phyloP scores from a whole-genome alignment of 2,329 filamentous ascomycete genomes.

The Sporothrix sp. region DNA sequence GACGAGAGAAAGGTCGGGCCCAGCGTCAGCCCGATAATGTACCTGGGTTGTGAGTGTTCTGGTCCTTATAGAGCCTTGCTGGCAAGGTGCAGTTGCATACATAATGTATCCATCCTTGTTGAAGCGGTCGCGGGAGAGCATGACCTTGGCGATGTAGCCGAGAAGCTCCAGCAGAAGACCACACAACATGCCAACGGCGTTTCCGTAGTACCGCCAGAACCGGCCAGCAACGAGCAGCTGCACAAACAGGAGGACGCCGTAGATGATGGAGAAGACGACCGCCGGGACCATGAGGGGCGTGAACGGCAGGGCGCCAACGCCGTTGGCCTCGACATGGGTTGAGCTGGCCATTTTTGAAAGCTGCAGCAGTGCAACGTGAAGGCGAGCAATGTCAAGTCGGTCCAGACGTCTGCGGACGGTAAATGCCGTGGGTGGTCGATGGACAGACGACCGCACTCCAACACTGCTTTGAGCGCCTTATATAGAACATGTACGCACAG shows the following conservation, averaged over 20 bases:
- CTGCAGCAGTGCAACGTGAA: no score
- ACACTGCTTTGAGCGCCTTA: no score
- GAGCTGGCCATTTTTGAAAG: no score
- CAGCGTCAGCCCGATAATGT: conserved; percentile 19
- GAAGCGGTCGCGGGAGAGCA: conserved; percentile 12
- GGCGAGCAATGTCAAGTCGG: no score
- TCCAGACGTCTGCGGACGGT: no score
- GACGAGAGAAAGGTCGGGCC: conserved; percentile 19
- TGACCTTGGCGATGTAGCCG: conserved; percentile 17
- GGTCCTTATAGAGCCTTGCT: not conserved
- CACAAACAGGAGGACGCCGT: not conserved
- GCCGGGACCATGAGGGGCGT: conserved; percentile 13
- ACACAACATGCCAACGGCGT: conserved; percentile 18
- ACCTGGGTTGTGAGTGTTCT: conserved; percentile 10
- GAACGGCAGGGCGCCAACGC: conserved; percentile 14
- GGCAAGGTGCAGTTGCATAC: no score
- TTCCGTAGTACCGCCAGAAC: conserved; percentile 17
- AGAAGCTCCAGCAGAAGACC: conserved; percentile 17
- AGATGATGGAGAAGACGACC: conserved; percentile 11
- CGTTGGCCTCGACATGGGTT: conserved; percentile 10
- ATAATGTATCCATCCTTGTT: conserved; percentile 20
- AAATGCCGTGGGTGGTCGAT: no score
- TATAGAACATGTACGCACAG: no score
- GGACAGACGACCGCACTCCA: no score
- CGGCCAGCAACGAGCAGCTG: conserved; percentile 8